Evolutionary conservation across 2,329 filamentous ascomycete genomes (phyloP).

Genomic region (Lachnellula suecica): DNA sequence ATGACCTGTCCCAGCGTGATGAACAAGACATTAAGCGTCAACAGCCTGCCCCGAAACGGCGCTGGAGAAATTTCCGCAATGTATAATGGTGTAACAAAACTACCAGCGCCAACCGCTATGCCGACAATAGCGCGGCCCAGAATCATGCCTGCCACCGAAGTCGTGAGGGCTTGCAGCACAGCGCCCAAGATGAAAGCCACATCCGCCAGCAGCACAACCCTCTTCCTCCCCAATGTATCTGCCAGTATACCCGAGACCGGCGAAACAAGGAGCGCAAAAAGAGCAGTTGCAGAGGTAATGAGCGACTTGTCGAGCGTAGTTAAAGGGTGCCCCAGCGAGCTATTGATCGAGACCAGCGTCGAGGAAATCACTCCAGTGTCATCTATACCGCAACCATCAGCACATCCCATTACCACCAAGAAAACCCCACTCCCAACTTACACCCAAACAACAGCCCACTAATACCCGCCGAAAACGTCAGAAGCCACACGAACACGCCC

Average conservation of each 20-base stretch:
- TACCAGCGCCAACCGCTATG: slow-evolving; percentile 71
- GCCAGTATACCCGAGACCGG: slow-evolving; percentile 65
- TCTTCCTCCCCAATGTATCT: slow-evolving; percentile 59
- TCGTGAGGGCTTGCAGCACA: slow-evolving; percentile 59
- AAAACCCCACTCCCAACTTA: slow-evolving; percentile 36
- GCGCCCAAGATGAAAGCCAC: slow-evolving; percentile 69
- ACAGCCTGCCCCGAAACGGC: slow-evolving; percentile 71
- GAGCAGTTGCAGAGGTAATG: slow-evolving; percentile 67
- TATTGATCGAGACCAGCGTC: slow-evolving; percentile 63
- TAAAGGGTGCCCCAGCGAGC: slow-evolving; percentile 54
- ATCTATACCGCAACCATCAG: slow-evolving; percentile 19
- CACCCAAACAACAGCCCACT: slow-evolving; percentile 69
- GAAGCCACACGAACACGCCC: slow-evolving; percentile 55
- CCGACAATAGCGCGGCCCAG: slow-evolving; percentile 68
- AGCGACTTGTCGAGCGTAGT: slow-evolving; percentile 67
- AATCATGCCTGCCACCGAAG: slow-evolving; percentile 63
- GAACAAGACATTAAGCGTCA: slow-evolving; percentile 80
- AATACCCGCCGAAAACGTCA: slow-evolving; percentile 65
- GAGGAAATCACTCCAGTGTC: slow-evolving; percentile 60
- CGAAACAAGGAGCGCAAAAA: slow-evolving; percentile 64
- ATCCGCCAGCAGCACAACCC: slow-evolving; percentile 63
- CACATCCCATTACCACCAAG: neutral
- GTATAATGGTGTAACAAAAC: slow-evolving; percentile 83
- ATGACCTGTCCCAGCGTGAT: slow-evolving; percentile 87
- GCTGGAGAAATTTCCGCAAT: slow-evolving; percentile 84